Evolutionary conservation across 805 yeast genomes (phyloP), one percentile per base, ranked within the genome.

Genomic region (Spathaspora passalidarum): DNA sequence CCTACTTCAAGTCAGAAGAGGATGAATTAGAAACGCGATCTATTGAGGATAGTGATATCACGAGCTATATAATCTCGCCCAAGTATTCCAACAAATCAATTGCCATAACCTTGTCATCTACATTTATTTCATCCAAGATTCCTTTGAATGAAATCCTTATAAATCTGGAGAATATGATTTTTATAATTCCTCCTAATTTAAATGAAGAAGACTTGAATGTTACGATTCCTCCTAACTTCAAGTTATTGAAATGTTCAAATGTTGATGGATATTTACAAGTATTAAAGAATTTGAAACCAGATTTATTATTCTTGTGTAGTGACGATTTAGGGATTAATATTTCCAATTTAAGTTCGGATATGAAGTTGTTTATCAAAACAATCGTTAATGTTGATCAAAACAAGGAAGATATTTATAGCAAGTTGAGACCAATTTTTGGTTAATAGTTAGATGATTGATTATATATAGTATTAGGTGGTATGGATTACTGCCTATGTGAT

Each of bases 161-260:
- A 23, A 19, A 34, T 4, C 55, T 66, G 2, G 71, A 66, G 23
- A 72, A 72, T 50, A 69, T 72, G 32, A 67, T 73, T 6, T 72
- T 72, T 51, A 72, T 72, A 40, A 61, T 72, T 22, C 76, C 77
- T 5, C 77, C 77, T 2, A 64, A 71, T 44, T 58, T 72, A 21
- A 62, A 67, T 10, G 55, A 66, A 22, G 75, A 69, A 25, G 76
- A 72, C 48, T 60, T 71, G 40, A 61, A 52, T 36, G 40, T 22
- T 32, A 42, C 23, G 49, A 55, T 16, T 11, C 47, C 47, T 5
- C 44, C 49, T 4, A 72, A 72, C 53, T 72, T 65, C 56, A 70
- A 68, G 55, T 60, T 72, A 42, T 61, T 72, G 46, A 60, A 61
- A 38, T 68, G 76, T 48, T 56, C 60, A 46, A 72, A 69, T 51